A percentile compares a stretch with the other conserved stretches of the same genome.
These are phyloP conservation scores for Dentipellis fragilis DNA, from an alignment of 768 basidiomycete species.

Conservation along the genomic window DNA sequence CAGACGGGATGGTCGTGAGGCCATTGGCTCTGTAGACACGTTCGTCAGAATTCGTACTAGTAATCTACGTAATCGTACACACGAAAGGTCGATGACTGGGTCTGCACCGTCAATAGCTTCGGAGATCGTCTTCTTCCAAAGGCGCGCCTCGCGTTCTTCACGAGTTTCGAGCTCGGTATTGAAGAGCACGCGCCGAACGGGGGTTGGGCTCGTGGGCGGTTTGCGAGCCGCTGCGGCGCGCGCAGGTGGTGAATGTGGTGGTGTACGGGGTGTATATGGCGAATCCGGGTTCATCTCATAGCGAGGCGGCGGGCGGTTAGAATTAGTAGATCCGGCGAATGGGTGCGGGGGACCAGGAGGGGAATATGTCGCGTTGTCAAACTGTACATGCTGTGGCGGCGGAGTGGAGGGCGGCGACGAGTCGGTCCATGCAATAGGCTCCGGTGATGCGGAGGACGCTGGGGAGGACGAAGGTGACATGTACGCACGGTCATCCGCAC, in stretches of 20 bases:
- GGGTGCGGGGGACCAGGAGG: not conserved
- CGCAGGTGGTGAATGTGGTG: not conserved
- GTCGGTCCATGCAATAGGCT: not conserved
- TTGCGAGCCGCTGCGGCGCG: not conserved
- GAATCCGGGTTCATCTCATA: not conserved
- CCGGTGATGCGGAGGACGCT: not conserved
- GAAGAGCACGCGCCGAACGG: not conserved
- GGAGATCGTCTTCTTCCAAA: not conserved
- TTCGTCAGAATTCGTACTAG: not conserved
- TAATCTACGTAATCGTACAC: not conserved
- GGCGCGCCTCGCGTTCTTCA: not conserved
- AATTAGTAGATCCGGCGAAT: not conserved
- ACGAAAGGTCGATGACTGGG: not conserved
- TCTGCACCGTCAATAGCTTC: not conserved
- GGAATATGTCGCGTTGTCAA: not conserved
- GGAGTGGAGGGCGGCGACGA: conserved; percentile 10
- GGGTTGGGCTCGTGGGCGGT: not conserved
- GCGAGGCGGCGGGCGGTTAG: not conserved
- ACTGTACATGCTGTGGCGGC: conserved; percentile 9
- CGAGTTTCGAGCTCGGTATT: not conserved
- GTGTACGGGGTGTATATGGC: not conserved
- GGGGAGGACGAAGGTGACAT: not conserved
- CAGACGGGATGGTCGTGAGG: not conserved
- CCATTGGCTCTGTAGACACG: not conserved
- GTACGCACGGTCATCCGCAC: not conserved